Conservation (phyloP, 805 yeast genomes). For the Wickerhamiella spandovensis region DNA sequence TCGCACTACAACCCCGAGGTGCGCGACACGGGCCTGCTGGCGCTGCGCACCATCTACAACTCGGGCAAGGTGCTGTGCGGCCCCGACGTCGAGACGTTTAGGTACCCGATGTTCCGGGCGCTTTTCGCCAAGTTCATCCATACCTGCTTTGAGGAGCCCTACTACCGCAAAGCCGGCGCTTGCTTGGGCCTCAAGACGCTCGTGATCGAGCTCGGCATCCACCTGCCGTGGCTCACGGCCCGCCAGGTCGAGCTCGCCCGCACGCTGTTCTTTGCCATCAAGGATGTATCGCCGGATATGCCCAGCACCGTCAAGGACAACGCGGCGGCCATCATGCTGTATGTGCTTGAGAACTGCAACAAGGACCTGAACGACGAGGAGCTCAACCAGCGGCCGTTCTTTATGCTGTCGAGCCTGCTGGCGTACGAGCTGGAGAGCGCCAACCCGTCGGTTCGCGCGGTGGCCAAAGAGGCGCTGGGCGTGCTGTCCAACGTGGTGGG, state of each 20-base stretch:
- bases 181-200: slow-evolving; percentile 67
- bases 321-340: slow-evolving; percentile 55
- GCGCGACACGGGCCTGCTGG: slow-evolving; percentile 53
- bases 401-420: slow-evolving; percentile 71
- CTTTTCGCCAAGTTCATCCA: slow-evolving; percentile 77
- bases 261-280: slow-evolving; percentile 74
- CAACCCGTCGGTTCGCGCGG: slow-evolving; percentile 64
- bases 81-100: slow-evolving; percentile 45
- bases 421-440: slow-evolving; percentile 90
- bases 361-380: slow-evolving; percentile 45
- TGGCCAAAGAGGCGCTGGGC: slow-evolving; percentile 58
- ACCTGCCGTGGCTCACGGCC: slow-evolving; percentile 57
- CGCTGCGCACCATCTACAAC: slow-evolving; percentile 47
- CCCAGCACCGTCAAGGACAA: slow-evolving; percentile 63
- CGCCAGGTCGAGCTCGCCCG: slow-evolving; percentile 76
- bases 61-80: slow-evolving; percentile 60
- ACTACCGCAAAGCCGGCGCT: slow-evolving; percentile 79
- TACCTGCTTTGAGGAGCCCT: slow-evolving; percentile 79
- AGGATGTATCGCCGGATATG: slow-evolving; percentile 82
- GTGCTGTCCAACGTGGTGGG: slow-evolving; percentile 57
- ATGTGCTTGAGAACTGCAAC: slow-evolving; percentile 54
- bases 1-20: slow-evolving; percentile 64
- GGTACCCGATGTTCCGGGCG: slow-evolving; percentile 59
- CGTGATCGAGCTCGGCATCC: slow-evolving; percentile 52
- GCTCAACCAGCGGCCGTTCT: slow-evolving; percentile 59